Evolutionary conservation across 495 filamentous ascomycete genomes (phyloP).

Genomic region (Aspergillus mulundensis): DNA sequence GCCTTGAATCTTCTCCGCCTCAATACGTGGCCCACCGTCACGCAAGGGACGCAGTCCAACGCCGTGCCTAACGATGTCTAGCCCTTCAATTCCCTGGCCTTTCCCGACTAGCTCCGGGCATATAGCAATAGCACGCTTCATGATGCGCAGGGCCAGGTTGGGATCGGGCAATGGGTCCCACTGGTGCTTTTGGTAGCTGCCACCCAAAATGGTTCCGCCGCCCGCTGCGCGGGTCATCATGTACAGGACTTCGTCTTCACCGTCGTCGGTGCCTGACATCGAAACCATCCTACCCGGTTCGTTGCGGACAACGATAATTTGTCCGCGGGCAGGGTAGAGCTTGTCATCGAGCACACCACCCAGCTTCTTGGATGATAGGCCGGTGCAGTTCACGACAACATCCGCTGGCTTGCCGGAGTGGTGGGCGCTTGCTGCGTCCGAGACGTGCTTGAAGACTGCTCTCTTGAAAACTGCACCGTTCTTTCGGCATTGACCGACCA

Average conservation of each 20-base stretch:
- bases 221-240: slow-evolving; percentile 87
- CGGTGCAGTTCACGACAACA: slow-evolving; percentile 83
- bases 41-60: slow-evolving; percentile 82
- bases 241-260: slow-evolving; percentile 74
- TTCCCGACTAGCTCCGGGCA: slow-evolving; percentile 65
- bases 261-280: slow-evolving; percentile 76
- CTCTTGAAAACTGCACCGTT: slow-evolving; percentile 64
- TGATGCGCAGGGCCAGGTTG: slow-evolving; percentile 78
- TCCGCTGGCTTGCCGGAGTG: slow-evolving; percentile 60
- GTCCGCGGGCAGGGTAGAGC: slow-evolving; percentile 76
- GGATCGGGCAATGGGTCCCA: slow-evolving; percentile 83
- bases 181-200: slow-evolving; percentile 75
- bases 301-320: slow-evolving; percentile 86
- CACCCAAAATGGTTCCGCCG: slow-evolving; percentile 77
- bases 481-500: slow-evolving; percentile 69
- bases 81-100: slow-evolving; percentile 72
- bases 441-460: slow-evolving; percentile 62
- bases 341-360: slow-evolving; percentile 78
- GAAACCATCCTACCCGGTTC: slow-evolving; percentile 65
- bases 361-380: slow-evolving; percentile 65
- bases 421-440: slow-evolving; percentile 63
- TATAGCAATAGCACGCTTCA: slow-evolving; percentile 73
- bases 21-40: slow-evolving; percentile 71
- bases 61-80: slow-evolving; percentile 83
- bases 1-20: slow-evolving; percentile 71